Evolutionary conservation across 2,329 filamentous ascomycete species (phyloP), one percentile per base, ranked within the genome.

Genomic region (Trichophaea hybrida): DNA sequence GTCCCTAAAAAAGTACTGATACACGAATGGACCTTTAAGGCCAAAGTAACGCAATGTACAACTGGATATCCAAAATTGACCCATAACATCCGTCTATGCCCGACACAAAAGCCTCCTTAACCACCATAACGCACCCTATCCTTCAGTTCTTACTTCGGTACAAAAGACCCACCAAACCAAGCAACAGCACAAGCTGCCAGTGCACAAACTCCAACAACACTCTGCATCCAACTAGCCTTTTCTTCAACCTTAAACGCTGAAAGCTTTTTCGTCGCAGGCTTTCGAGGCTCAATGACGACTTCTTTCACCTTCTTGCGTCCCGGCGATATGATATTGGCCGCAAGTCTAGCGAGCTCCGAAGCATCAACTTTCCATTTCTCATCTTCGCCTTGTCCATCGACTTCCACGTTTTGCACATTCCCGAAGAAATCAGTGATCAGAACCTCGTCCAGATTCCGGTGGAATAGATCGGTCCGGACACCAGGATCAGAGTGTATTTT

Each of bases 351-450:
- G 52, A 96, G 78, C n/a, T 83, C 80, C 37, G 86, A 74, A 62
- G 96, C 73, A 68, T 96, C 89, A 66, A 90, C 84, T 54, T 83
- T 82, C 50, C 82, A 78, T 40, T 74, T 79, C 57, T 75, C 73
- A 61, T 78, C 79, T 60, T 79, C 77, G 49, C 64, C 65, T 38
- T 76, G 75, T 32, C 77, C 78, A 66, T 93, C 87, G 2, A 97
- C 82, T 73, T 97, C 93, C 2, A 98, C 90, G 67, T 91, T 94
- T 72, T 98, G 93, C 12, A 97, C 89, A 71, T 97, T 98, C 31
- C 93, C 93, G 65, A 98, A 97, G 74, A 98, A 98, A 71, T 98
- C 93, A 68, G 94, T 94, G 44, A 98, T 82, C 34, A 93, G 78
- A 13, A 68, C 67, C 33, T 69, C 68, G 17, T 64, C 64, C 24